Base-by-base conservation (phyloP, 1,284 basidiomycete genomes). In the Malassezia brasiliensis region DNA sequence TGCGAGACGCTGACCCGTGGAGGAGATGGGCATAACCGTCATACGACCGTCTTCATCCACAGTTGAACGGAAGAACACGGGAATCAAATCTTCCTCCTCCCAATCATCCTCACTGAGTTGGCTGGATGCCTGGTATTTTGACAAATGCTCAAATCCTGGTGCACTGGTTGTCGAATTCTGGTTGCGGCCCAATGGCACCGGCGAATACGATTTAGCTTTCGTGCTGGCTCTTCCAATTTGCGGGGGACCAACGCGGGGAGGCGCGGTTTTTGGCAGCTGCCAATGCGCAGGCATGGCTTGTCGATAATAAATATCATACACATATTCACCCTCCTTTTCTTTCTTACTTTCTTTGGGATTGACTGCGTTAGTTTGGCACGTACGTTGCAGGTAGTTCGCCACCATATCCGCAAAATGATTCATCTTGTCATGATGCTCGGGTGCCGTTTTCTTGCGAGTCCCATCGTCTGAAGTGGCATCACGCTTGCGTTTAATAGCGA, bases 301-400 rank as follows among this genome's bases (percentile, higher is more conserved):
- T 19, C 67, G 63, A 41, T 69, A 72, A 58, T 72, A 72, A 11
- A 72, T 62, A 44, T 72, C 69, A 51, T 71, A 72, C 5, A 72
- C 69, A 38, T 68, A 72, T 11, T 72, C 67, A 14, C 4, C 9
- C 31, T 35, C 45, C 8, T 20, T 25, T 47, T n/a, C 35, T 37
- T 5, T 5, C 9, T 32, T 36, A 3, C 4, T 47, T 47, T 47
- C 35, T 6, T 34, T 47, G 6, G 22, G 48, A 31, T 35, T 35
- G 6, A 47, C 38, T 40, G 20, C 2, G 25, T 36, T 35, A 52
- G 19, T 17, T 7, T 17, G 12, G 20, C 2, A 60, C 40, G 52
- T 59, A 46, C n/a, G 46, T 37, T 50, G 47, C 38, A 42, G 44
- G 47, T 48, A 52, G 17, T 56, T 54, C 0, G 59, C 47, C 17